These are phyloP conservation scores for Kwoniella sp. DNA, from an alignment of 768 basidiomycete species.

Conservation along the genomic window DNA sequence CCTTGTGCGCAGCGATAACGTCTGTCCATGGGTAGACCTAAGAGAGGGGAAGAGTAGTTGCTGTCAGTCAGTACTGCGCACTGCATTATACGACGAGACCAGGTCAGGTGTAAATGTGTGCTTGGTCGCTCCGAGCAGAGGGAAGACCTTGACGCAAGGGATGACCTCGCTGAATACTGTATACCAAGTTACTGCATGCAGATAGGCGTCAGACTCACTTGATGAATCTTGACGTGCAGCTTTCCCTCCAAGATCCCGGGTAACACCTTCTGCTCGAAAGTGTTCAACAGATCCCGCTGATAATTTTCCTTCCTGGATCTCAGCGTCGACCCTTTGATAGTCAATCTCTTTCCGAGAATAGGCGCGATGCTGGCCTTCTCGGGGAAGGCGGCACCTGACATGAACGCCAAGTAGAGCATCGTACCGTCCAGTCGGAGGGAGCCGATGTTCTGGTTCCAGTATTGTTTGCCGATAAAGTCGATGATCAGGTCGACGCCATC, in stretches of 20 bases:
- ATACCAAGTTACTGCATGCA: conserved; percentile 11
- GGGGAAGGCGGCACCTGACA: conserved; percentile 46
- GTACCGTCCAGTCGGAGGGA: conserved; percentile 51
- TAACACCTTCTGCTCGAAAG: conserved; percentile 65
- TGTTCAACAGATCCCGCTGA: conserved; percentile 68
- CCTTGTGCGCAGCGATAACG: conserved; percentile 76
- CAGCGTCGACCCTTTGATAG: conserved; percentile 84
- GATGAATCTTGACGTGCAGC: conserved; percentile 75
- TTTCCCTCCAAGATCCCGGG: conserved; percentile 66
- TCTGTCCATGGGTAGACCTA: conserved; percentile 80
- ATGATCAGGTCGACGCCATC: conserved; percentile 81
- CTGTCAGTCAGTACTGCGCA: no score
- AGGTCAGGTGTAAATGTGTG: not conserved
- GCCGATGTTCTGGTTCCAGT: conserved; percentile 50
- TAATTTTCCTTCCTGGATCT: conserved; percentile 74
- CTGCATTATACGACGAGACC: no score
- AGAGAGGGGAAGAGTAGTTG: conserved; percentile 2
- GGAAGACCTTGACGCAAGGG: no score
- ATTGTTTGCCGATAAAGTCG: conserved; percentile 64
- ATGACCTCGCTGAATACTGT: no score
- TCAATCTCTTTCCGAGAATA: conserved; percentile 79
- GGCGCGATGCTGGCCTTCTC: conserved; percentile 61
- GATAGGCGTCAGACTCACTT: conserved; percentile 59
- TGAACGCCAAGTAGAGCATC: conserved; percentile 52
- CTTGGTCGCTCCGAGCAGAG: no score